A percentile compares a stretch with the other conserved stretches of the same genome.
These are phyloP conservation scores for Tuber indicum DNA, from an alignment of 495 filamentous ascomycete genomes.

Conservation along the genomic window DNA sequence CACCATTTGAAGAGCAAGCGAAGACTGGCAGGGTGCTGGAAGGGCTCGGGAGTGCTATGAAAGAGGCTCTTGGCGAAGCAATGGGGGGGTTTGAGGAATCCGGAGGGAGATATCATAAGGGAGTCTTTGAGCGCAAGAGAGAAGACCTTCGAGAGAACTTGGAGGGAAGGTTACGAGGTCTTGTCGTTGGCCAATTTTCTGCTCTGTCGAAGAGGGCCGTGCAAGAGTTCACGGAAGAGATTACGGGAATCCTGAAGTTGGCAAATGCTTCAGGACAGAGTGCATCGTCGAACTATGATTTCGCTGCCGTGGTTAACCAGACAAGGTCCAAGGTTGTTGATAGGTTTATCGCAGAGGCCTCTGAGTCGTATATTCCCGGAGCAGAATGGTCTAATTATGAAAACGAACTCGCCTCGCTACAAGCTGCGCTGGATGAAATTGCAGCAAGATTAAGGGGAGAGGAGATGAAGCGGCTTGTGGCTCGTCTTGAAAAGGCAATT, in stretches of 20 bases:
- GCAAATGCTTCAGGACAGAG: conserved; percentile 64
- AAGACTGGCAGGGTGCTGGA: conserved; percentile 67
- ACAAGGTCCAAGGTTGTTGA: conserved; percentile 70
- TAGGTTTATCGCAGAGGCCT: conserved; percentile 69
- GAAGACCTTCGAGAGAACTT: conserved; percentile 78
- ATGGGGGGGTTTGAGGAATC: conserved; percentile 79
- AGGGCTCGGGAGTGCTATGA: conserved; percentile 71
- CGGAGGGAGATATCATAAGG: conserved; percentile 92
- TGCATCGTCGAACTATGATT: conserved; percentile 95
- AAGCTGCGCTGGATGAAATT: conserved; percentile 81
- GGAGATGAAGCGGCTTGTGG: conserved; percentile 89
- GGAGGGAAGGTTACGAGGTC: conserved; percentile 73
- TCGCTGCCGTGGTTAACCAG: conserved; percentile 81
- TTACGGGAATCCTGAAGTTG: conserved; percentile 47
- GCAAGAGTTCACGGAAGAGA: conserved; percentile 76
- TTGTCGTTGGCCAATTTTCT: conserved; percentile 79
- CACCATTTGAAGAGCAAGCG: conserved; percentile 79
- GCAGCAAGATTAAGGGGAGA: conserved; percentile 76
- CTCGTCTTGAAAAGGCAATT: conserved; percentile 86
- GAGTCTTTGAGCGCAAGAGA: conserved; percentile 78
- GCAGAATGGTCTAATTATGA: conserved; percentile 47
- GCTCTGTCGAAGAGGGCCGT: conserved; percentile 88
- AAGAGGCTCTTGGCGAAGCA: conserved; percentile 60
- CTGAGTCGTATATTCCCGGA: conserved; percentile 65
- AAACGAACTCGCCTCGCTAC: conserved; percentile 55